phyloP scores from a whole-genome alignment of 495 filamentous ascomycete species.

The Xylaria intraflava region DNA sequence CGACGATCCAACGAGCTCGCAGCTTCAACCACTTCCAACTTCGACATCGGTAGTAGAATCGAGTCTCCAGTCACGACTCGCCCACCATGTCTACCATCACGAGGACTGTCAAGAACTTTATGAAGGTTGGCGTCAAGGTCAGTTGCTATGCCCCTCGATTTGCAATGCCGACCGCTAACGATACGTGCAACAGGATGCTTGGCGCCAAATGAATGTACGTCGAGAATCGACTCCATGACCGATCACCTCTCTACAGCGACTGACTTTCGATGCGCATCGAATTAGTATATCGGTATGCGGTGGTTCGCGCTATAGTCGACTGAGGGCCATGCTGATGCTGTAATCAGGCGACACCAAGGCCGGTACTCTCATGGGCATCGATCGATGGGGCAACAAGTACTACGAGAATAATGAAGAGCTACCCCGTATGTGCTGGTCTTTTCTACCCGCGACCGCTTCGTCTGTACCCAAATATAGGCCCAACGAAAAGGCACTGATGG shows the following conservation, averaged over 20 bases:
- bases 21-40: constrained; percentile 6
- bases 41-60: background rate
- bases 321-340: constrained; percentile 27
- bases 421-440: constrained; percentile 58
- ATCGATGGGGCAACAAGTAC: constrained; percentile 94
- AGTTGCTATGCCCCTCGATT: constrained; percentile 6
- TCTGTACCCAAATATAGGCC: background rate
- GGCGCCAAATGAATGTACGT: constrained; percentile 87
- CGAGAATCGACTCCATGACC: constrained; percentile 30
- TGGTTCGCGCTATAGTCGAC: background rate
- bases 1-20: background rate
- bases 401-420: constrained; percentile 95
- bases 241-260: constrained; percentile 21
- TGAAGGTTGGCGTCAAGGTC: constrained; percentile 83
- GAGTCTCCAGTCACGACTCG: constrained; percentile 21
- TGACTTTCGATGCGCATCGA: constrained; percentile 13
- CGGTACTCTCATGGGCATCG: constrained; percentile 75
- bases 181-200: constrained; percentile 59
- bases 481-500: constrained; percentile 17
- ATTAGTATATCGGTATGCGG: constrained; percentile 61
- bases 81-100: constrained; percentile 85
- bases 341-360: constrained; percentile 93
- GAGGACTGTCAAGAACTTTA: constrained; percentile 79
- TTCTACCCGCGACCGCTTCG: background rate
- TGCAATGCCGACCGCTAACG: constrained; percentile 8